Conservation (phyloP, 2,329 filamentous ascomycete species). For the Rutstroemia sp. region DNA sequence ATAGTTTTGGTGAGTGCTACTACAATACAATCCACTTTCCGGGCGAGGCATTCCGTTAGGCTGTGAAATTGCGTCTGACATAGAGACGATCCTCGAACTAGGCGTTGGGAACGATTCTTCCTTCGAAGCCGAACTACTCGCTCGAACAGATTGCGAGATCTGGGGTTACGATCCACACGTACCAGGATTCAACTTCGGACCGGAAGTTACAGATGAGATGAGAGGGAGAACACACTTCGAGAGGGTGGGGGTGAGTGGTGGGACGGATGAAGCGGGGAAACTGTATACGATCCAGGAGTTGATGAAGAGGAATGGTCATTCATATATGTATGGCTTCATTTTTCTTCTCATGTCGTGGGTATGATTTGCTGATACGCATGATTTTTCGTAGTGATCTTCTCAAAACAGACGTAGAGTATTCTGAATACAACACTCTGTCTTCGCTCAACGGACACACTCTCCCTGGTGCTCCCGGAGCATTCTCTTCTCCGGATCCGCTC, state of each 20-base stretch:
- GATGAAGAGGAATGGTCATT: slow-evolving; percentile 33
- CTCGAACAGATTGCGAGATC: slow-evolving; percentile 32
- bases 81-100: background rate
- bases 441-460: slow-evolving; percentile 16
- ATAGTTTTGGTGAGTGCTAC: slow-evolving; percentile 5
- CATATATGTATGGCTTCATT: slow-evolving; percentile 23
- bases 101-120: slow-evolving; percentile 7
- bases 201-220: slow-evolving; percentile 21
- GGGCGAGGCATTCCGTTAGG: background rate
- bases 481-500: slow-evolving; percentile 6
- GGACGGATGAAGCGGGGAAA: slow-evolving; percentile 19
- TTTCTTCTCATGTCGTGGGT: background rate
- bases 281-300: slow-evolving; percentile 32
- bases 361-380: slow-evolving; percentile 12
- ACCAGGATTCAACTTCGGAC: slow-evolving; percentile 24
- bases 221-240: slow-evolving; percentile 28
- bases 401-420: slow-evolving; percentile 35
- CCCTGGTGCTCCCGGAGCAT: background rate
- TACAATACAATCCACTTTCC: background rate
- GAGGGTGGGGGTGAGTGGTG: slow-evolving; percentile 28
- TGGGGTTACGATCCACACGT: slow-evolving; percentile 35
- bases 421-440: slow-evolving; percentile 30
- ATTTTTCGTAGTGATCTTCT: slow-evolving; percentile 29
- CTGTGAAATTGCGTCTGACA: background rate
- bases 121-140: slow-evolving; percentile 31